A percentile compares a stretch with the other conserved stretches of the same genome.
phyloP scores from a whole-genome alignment of 2,329 filamentous ascomycete species.

The Didymosphaeria variabile region DNA sequence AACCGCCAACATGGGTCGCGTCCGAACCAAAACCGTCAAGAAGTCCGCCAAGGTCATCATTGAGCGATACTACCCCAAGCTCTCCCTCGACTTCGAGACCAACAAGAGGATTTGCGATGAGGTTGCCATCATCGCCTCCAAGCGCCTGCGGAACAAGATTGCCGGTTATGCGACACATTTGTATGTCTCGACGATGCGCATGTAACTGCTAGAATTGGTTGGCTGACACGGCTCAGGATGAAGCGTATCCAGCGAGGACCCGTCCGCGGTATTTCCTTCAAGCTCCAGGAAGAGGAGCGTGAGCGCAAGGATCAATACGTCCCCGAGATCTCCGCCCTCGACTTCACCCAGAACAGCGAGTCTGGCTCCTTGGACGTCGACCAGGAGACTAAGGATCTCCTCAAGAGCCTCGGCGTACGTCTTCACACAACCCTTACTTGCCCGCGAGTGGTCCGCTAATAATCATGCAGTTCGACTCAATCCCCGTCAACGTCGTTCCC shows the following conservation, averaged over 20 bases:
- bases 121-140: constrained; percentile 96
- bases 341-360: constrained; percentile 95
- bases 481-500: constrained; percentile 94
- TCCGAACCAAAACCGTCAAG: constrained; percentile 74
- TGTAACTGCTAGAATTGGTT: constrained; percentile 54
- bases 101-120: constrained; percentile 99
- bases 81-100: constrained; percentile 99
- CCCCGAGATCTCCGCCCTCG: constrained; percentile 96
- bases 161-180: constrained; percentile 86
- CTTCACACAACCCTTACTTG: background rate
- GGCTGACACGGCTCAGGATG: constrained; percentile 70
- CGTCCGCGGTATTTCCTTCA: constrained; percentile 99
- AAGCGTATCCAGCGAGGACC: constrained; percentile 99
- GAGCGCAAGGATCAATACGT: constrained; percentile 99
- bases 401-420: constrained; percentile 99
- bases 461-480: constrained; percentile 83
- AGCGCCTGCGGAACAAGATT: constrained; percentile 96
- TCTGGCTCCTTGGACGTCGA: constrained; percentile 94
- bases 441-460: constrained; percentile 21
- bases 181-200: constrained; percentile 52
- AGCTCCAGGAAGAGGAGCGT: constrained; percentile 99
- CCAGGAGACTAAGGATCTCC: constrained; percentile 98
- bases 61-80: constrained; percentile 83
- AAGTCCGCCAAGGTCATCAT: constrained; percentile 99
- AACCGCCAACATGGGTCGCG: constrained; percentile 63